A percentile compares a stretch with the other conserved stretches of the same genome.
phyloP scores from a whole-genome alignment of 139 green algal species.

The Chlorella sp. region DNA sequence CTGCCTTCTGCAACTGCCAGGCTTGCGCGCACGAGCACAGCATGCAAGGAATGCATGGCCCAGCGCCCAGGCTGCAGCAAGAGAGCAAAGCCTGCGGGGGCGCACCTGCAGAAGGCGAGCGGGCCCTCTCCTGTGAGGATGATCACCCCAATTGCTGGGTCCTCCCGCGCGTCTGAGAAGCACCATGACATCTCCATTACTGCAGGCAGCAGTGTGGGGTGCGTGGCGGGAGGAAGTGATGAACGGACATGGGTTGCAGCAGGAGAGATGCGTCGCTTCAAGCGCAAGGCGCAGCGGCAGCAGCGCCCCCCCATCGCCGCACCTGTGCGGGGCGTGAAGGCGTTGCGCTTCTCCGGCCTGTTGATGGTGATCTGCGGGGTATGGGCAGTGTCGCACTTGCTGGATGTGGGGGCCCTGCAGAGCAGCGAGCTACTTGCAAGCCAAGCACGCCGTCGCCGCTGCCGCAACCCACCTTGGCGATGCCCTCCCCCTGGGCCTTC shows the following conservation, averaged over 20 bases:
- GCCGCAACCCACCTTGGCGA: slow-evolving; percentile 78
- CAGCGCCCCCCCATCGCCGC: slow-evolving; percentile 33
- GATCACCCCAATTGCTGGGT: slow-evolving; percentile 89
- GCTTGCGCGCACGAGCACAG: too few relatives aligned
- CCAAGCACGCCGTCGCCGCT: not conserved
- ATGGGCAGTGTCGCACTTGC: not conserved
- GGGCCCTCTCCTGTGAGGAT: slow-evolving; percentile 90
- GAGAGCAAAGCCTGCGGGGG: too few relatives aligned
- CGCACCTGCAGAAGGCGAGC: slow-evolving; percentile 86
- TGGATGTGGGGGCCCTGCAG: not conserved
- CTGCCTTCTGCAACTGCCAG: too few relatives aligned
- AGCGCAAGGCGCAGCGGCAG: not conserved
- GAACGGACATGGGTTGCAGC: not conserved
- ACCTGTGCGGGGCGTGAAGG: slow-evolving; percentile 93
- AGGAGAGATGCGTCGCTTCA: too few relatives aligned
- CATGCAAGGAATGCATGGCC: too few relatives aligned
- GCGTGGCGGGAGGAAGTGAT: not conserved
- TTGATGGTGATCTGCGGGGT: slow-evolving; percentile 95
- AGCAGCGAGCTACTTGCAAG: not conserved
- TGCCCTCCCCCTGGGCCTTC: slow-evolving; percentile 85
- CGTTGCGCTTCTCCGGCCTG: slow-evolving; percentile 91
- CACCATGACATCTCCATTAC: slow-evolving; percentile 90
- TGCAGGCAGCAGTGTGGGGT: slow-evolving; percentile 17
- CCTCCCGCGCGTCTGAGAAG: slow-evolving; percentile 90
- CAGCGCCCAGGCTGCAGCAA: too few relatives aligned